These are phyloP conservation scores for Osmanthus fragrans DNA, from an alignment of 257 asterid species.

Conservation along the genomic window DNA sequence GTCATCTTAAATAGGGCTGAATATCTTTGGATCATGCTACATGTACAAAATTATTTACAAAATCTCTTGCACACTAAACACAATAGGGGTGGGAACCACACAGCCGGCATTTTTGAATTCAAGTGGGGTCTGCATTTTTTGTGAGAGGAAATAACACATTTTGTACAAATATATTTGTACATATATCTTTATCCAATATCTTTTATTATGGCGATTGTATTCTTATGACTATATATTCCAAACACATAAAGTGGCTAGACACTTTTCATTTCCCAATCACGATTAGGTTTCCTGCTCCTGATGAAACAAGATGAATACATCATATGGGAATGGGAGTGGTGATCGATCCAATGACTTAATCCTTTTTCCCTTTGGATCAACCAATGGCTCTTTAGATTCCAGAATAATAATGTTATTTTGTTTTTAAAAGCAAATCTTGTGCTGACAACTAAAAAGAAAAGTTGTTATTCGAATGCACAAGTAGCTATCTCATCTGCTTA, in stretches of 20 bases:
- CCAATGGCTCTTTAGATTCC: slow-evolving; percentile 25
- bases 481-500: slow-evolving; percentile 11
- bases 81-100: too few species aligned
- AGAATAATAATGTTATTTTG: slow-evolving; percentile 4
- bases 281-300: not conserved
- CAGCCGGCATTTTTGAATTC: too few species aligned
- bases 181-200: too few species aligned
- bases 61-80: too few species aligned
- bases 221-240: not conserved
- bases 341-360: not conserved
- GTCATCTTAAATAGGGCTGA: too few species aligned
- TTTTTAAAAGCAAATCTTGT: slow-evolving; percentile 18
- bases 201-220: too few species aligned
- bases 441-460: slow-evolving; percentile 50
- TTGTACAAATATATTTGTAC: too few species aligned
- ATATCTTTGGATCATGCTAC: too few species aligned
- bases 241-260: not conserved
- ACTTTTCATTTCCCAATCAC: not conserved
- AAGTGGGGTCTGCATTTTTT: too few species aligned
- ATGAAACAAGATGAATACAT: slow-evolving; percentile 17
- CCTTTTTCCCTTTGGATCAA: slow-evolving; percentile 3
- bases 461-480: slow-evolving; percentile 34
- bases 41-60: too few species aligned
- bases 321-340: not conserved
- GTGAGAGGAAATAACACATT: too few species aligned